Evolutionary conservation across 257 asterid species (phyloP).

Genomic region (Thymus quinquecostatus): DNA sequence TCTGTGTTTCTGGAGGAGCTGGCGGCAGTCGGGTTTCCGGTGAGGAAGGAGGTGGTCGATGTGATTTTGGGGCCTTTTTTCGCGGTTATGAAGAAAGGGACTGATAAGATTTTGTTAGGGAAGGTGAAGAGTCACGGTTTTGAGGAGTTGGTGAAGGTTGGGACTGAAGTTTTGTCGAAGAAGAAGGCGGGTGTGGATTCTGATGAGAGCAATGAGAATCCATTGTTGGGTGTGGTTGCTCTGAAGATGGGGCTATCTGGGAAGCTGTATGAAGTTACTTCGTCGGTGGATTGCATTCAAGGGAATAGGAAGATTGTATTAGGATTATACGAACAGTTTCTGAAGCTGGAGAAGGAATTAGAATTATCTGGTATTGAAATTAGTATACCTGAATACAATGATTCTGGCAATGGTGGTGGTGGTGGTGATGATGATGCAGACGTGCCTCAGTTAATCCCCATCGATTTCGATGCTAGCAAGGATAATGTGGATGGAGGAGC

Average conservation of each 20-base stretch:
- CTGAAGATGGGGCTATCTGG: conserved; percentile 68
- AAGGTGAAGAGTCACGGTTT: conserved; percentile 78
- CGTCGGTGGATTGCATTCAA: conserved; percentile 64
- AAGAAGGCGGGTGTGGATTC: conserved; percentile 48
- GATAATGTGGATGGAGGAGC: conserved; percentile 35
- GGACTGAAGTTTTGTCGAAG: conserved; percentile 54
- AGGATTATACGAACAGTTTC: conserved; percentile 73
- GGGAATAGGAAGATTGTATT: conserved; percentile 82
- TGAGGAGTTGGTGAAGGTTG: conserved; percentile 63
- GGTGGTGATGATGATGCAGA: conserved; percentile 37
- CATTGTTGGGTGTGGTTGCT: conserved; percentile 64
- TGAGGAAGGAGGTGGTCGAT: conserved; percentile 56
- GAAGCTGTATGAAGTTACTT: conserved; percentile 66
- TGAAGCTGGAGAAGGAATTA: conserved; percentile 77
- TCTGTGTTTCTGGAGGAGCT: conserved; percentile 89
- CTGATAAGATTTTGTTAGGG: conserved; percentile 75
- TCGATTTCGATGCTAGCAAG: conserved; percentile 36
- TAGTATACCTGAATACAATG: conserved; percentile 51
- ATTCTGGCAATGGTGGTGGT: conserved; percentile 32
- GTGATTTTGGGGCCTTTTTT: conserved; percentile 68
- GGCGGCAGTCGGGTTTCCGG: conserved; percentile 61
- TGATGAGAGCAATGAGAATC: conserved; percentile 49
- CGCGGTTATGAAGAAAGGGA: conserved; percentile 47
- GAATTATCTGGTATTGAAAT: conserved; percentile 61
- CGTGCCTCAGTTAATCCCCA: conserved; percentile 69